phyloP scores from a whole-genome alignment of 371 early-diverging fungal species.

The Mucor velutinosus region DNA sequence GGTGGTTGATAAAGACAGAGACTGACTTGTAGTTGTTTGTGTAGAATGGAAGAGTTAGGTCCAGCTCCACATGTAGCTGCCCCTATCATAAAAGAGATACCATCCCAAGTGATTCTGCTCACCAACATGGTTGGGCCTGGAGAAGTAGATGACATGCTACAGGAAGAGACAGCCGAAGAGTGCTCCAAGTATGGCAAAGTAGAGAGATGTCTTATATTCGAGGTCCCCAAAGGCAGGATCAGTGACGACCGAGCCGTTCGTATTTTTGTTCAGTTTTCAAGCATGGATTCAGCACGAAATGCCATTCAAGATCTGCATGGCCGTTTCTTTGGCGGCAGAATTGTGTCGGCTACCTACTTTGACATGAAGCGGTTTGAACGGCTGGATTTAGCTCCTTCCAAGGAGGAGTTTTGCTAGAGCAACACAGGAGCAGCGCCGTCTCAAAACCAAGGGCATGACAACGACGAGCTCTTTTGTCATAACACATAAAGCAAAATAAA shows the following conservation, averaged over 20 bases:
- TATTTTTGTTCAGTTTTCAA: conserved; percentile 72
- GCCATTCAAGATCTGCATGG: conserved; percentile 69
- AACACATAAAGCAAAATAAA: no score
- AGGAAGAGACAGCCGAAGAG: conserved; percentile 78
- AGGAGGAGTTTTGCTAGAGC: conserved; percentile 34
- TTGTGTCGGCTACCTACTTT: conserved; percentile 63
- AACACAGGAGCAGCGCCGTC: background rate
- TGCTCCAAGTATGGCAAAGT: conserved; percentile 77
- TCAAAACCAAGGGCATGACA: background rate
- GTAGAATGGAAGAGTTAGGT: background rate
- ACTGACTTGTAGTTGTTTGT: no score
- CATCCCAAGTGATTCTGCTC: conserved; percentile 52
- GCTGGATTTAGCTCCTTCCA: conserved; percentile 59
- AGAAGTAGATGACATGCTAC: conserved; percentile 72
- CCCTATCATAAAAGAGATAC: background rate
- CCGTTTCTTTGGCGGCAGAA: conserved; percentile 78
- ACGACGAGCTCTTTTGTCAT: no score
- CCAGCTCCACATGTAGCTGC: conserved; percentile 33
- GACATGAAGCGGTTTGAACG: conserved; percentile 55
- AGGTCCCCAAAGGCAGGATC: conserved; percentile 59
- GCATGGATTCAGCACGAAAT: conserved; percentile 49
- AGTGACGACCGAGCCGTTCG: conserved; percentile 67
- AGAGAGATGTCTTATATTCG: conserved; percentile 67
- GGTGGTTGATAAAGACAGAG: no score
- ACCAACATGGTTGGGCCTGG: conserved; percentile 74